Percentiles rank a stretch among this genome's conserved stretches.
phyloP scores from a whole-genome alignment of 2,329 filamentous ascomycete species.

The Fusarium bactridioides region DNA sequence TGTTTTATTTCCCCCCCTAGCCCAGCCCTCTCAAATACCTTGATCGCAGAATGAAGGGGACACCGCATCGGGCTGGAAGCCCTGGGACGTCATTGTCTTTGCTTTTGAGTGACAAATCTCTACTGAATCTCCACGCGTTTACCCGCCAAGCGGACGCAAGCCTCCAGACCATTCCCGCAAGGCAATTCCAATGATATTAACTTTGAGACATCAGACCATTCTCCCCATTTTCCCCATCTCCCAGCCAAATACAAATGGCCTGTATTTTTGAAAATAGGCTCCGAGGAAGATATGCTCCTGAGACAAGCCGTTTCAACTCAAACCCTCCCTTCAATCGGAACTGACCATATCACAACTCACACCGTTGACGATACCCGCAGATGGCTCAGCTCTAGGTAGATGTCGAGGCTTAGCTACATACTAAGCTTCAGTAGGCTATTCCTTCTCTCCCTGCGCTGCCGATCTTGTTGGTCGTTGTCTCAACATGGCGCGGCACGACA shows the following conservation, averaged over 20 bases:
- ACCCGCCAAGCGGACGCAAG: neutral
- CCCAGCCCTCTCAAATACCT: neutral
- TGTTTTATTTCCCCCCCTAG: no score
- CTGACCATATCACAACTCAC: neutral
- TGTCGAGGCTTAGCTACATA: neutral
- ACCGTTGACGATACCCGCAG: neutral
- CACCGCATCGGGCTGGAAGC: neutral
- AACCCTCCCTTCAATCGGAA: neutral
- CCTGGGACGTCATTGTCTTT: neutral
- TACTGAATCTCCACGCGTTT: neutral
- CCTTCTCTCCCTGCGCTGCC: neutral
- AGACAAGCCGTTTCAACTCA: conserved; percentile 1
- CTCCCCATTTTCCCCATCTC: neutral
- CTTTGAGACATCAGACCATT: conserved; percentile 5
- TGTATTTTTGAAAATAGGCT: neutral
- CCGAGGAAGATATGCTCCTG: neutral
- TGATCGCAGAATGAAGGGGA: neutral
- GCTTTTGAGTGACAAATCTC: neutral
- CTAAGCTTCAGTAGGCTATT: neutral
- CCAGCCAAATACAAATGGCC: neutral
- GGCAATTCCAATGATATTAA: conserved; percentile 23
- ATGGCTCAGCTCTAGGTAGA: neutral
- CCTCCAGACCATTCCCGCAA: neutral
- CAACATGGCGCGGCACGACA: conserved; percentile 14
- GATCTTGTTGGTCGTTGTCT: conserved; percentile 18